A percentile compares a stretch with the other conserved stretches of the same genome.
phyloP scores from a whole-genome alignment of 352 stramenopile genomes.

The Aphanomyces cochlioides region DNA sequence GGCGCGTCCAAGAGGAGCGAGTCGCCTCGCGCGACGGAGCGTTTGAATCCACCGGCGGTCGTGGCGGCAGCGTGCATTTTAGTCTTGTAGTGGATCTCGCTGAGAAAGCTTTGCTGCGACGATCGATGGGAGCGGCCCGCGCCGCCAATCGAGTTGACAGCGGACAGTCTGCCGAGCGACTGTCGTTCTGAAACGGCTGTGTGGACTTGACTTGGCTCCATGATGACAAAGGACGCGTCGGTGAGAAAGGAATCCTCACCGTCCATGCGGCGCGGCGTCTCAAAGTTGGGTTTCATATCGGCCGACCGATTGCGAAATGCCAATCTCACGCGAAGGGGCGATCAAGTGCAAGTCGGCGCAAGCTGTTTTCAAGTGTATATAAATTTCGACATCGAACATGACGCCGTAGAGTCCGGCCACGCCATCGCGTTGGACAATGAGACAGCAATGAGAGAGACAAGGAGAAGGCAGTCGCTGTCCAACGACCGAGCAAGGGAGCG shows the following conservation, averaged over 20 bases:
- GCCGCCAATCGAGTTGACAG: background rate
- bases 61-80: background rate
- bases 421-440: no score
- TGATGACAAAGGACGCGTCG: slow-evolving; percentile 10
- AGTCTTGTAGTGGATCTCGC: background rate
- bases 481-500: no score
- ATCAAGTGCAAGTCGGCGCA: no score
- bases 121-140: background rate
- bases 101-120: background rate
- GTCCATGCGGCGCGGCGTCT: background rate
- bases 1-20: slow-evolving; percentile 21
- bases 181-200: background rate
- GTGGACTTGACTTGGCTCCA: background rate
- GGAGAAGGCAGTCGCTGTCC: no score
- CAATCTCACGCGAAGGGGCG: no score
- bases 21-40: slow-evolving; percentile 9
- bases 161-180: background rate
- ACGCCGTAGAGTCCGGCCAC: no score
- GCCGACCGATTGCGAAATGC: no score
- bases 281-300: background rate
- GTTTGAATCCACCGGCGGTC: background rate
- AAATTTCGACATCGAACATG: no score
- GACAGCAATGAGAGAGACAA: no score
- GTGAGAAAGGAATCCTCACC: background rate
- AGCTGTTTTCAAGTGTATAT: no score